Percentiles rank a stretch among this genome's conserved stretches.
These are phyloP conservation scores for Forsythia viridissima DNA, from an alignment of 257 asterid species.

Conservation along the genomic window DNA sequence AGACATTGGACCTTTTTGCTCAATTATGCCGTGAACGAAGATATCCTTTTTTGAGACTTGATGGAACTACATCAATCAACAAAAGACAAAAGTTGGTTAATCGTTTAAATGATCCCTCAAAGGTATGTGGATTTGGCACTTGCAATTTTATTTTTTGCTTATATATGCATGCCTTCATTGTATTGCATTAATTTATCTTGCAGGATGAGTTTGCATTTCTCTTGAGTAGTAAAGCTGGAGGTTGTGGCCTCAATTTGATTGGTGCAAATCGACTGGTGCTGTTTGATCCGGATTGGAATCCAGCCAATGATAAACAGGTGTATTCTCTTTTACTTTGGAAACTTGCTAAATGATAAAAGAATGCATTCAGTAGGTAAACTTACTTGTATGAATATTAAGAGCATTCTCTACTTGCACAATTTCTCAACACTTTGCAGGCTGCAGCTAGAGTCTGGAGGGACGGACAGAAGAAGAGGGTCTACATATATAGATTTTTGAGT, in stretches of 20 bases:
- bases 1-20: slow-evolving; percentile 96
- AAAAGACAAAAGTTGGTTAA: slow-evolving; percentile 96
- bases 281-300: slow-evolving; percentile 99
- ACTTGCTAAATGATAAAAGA: slow-evolving; percentile 18
- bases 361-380: slow-evolving; percentile 4
- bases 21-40: slow-evolving; percentile 97
- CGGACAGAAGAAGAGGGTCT: slow-evolving; percentile 98
- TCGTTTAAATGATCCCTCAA: slow-evolving; percentile 77
- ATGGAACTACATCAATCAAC: slow-evolving; percentile 90
- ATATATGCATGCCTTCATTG: slow-evolving; percentile 15
- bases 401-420: slow-evolving; percentile 21
- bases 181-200: slow-evolving; percentile 18
- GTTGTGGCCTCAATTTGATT: slow-evolving; percentile 95
- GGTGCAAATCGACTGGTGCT: slow-evolving; percentile 95
- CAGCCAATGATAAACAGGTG: slow-evolving; percentile 99
- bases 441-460: slow-evolving; percentile 99
- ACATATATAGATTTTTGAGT: slow-evolving; percentile 90
- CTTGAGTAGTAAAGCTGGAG: slow-evolving; percentile 99
- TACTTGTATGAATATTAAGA: slow-evolving; percentile 12
- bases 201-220: slow-evolving; percentile 99
- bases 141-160: slow-evolving; percentile 20
- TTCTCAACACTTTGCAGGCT: slow-evolving; percentile 55
- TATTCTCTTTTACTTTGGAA: slow-evolving; percentile 13
- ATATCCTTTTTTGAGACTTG: slow-evolving; percentile 93
- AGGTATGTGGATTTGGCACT: slow-evolving; percentile 45